A percentile compares a stretch with the other conserved stretches of the same genome.
Conservation (phyloP, 306 rosid genomes). For the Psophocarpus tetragonolobus region DNA sequence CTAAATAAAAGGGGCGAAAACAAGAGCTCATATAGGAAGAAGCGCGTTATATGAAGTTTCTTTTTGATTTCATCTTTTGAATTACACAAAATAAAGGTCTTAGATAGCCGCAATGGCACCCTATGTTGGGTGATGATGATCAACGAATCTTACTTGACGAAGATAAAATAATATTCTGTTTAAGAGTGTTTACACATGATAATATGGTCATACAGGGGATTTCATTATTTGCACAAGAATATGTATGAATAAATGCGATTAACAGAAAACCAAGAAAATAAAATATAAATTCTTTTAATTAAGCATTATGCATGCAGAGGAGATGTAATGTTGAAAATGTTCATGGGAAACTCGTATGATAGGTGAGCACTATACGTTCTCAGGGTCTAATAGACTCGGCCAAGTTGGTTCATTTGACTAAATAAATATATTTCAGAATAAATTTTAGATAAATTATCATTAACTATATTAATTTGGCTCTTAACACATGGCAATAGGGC, state of each 20-base stretch:
- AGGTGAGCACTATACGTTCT: not conserved
- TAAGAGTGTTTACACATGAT: not conserved
- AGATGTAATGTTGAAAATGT: not conserved
- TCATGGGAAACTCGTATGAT: not conserved
- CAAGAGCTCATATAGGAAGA: not conserved
- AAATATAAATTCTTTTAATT: not conserved
- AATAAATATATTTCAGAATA: not conserved
- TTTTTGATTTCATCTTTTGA: not conserved
- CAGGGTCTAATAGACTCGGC: not conserved
- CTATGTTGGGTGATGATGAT: not conserved
- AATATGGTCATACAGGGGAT: not conserved
- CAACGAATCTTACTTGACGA: not conserved
- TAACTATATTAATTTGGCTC: not conserved
- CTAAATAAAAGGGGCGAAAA: not conserved
- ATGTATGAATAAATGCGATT: not conserved
- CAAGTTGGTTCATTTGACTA: not conserved
- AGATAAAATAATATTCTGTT: not conserved
- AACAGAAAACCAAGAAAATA: conserved; percentile 18
- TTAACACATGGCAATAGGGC: too few species aligned
- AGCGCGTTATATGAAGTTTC: conserved; percentile 25
- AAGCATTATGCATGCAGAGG: not conserved
- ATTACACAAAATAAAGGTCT: not conserved
- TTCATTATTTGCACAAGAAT: not conserved
- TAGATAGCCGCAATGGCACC: not conserved
- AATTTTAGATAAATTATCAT: not conserved